Evolutionary conservation across 1,284 basidiomycete genomes (phyloP), one percentile per base, ranked within the genome.

Genomic region (Phenoliferia sp.): DNA sequence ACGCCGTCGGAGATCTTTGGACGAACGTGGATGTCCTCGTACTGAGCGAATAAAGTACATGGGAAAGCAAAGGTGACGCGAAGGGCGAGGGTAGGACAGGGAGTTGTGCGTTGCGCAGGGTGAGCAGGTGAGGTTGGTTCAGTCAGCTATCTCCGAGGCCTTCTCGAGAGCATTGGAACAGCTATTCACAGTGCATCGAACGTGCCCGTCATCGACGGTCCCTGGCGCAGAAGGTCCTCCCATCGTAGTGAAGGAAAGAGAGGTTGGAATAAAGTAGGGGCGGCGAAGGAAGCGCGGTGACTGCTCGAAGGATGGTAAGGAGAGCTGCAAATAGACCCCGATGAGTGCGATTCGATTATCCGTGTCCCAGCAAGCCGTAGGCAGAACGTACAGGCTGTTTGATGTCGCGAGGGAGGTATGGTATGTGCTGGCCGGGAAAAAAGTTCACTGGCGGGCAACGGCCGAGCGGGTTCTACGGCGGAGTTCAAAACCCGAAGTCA

Each of bases 21-120:
- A 52, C 48, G 48, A 19, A 52, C 48, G 48, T 52, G 48, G 48
- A 52, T 52, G 48, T 52, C 48, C 48, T 52, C 48, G 48, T 52
- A 52, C 48, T 52, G 48, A 6, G 6, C 17, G 9, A 52, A 22
- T 22, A 44, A 22, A 44, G 39, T 44, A 44, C 12, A 44, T 44
- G 39, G 22, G 39, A 44, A 22, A 12, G 39, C 39, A 22, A 12
- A 22, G 39, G 39, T 44, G 12, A 22, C 39, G 39, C 12, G 39
- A 44, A 22, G 12, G 39, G 22, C 12, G 22, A 12, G 39, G 39
- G 39, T 12, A 44, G 39, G 39, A 22, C 39, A 22, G 22, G 39
- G 12, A 22, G 22, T 12, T 12, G 39, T 44, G 39, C 39, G 39
- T 44, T 44, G 12, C 39, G 39, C 12, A 44, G 39, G 12, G 12